Evolutionary conservation across 2,329 filamentous ascomycete species (phyloP).

Genomic region (Verticillium longisporum): DNA sequence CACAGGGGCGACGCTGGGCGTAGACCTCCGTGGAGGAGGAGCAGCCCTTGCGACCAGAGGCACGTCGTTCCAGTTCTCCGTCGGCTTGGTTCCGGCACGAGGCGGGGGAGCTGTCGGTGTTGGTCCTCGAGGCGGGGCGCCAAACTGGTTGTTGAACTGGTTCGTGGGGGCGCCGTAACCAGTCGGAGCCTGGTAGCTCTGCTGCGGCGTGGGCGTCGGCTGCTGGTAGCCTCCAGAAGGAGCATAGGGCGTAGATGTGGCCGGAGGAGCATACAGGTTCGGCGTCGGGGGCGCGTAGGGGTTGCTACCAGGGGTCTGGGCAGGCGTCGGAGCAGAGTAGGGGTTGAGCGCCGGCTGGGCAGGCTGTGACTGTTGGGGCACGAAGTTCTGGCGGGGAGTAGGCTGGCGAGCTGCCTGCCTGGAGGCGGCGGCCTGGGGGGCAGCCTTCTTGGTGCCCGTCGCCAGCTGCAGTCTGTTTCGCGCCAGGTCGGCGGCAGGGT

Average conservation of each 20-base stretch:
- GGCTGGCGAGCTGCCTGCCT: slow-evolving; percentile 11
- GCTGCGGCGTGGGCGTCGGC: slow-evolving; percentile 22
- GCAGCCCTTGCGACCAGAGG: slow-evolving; percentile 69
- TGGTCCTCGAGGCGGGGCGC: slow-evolving; percentile 47
- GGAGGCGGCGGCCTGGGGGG: slow-evolving; percentile 25
- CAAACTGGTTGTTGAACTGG: slow-evolving; percentile 13
- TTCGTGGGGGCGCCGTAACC: slow-evolving; percentile 24
- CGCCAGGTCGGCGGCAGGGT: slow-evolving; percentile 81
- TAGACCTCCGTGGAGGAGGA: slow-evolving; percentile 64
- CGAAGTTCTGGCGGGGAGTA: slow-evolving; percentile 14
- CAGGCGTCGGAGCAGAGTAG: slow-evolving; percentile 21
- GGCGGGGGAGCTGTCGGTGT: slow-evolving; percentile 59
- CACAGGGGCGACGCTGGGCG: slow-evolving; percentile 63
- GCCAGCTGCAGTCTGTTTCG: slow-evolving; percentile 80
- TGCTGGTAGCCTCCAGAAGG: slow-evolving; percentile 49
- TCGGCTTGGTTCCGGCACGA: slow-evolving; percentile 63
- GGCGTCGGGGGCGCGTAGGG: slow-evolving; percentile 17
- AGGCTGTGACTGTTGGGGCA: slow-evolving; percentile 2
- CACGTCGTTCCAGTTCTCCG: slow-evolving; percentile 89
- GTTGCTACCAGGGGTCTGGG: slow-evolving; percentile 9
- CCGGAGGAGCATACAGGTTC: slow-evolving; percentile 21
- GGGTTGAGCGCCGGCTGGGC: slow-evolving; percentile 21
- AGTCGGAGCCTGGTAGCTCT: slow-evolving; percentile 30
- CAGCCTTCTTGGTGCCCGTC: slow-evolving; percentile 49
- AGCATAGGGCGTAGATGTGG: slow-evolving; percentile 20